Conservation (phyloP, 1,139 yeast species). For the Suhomyces coccinellae region DNA sequence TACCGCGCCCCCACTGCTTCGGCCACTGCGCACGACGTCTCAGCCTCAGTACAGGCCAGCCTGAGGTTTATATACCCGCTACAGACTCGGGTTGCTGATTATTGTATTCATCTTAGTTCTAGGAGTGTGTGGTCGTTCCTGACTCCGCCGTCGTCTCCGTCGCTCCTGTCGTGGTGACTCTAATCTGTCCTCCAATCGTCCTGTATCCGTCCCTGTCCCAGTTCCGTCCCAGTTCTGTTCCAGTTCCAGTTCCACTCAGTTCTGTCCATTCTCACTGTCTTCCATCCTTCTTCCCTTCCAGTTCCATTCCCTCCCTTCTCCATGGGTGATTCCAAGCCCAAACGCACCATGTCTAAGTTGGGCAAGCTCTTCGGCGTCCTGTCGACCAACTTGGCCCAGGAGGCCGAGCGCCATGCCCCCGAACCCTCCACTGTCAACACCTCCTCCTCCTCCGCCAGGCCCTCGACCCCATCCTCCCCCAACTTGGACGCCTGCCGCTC, state of each 20-base stretch:
- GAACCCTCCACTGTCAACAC: not conserved
- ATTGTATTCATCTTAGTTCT: not conserved
- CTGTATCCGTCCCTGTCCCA: not conserved
- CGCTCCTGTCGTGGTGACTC: constrained; percentile 4
- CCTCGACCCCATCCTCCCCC: constrained; percentile 5
- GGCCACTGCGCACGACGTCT: constrained; percentile 1
- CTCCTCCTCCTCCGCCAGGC: not conserved
- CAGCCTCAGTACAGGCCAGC: not conserved
- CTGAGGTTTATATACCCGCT: not conserved
- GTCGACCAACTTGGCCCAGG: constrained; percentile 24
- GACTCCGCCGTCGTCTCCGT: constrained; percentile 7
- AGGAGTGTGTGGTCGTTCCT: constrained; percentile 5
- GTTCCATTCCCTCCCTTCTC: not conserved
- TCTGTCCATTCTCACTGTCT: too few relatives aligned
- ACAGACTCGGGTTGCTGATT: not conserved
- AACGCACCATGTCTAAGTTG: constrained; percentile 31
- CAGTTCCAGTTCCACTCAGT: not conserved
- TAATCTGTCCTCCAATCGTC: not conserved
- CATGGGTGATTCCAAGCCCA: constrained; percentile 34
- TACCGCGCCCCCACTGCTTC: too few relatives aligned
- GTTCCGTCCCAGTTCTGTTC: not conserved
- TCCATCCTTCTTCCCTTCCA: not conserved
- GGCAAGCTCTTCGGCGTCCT: constrained; percentile 39
- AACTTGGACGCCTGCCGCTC: constrained; percentile 15
- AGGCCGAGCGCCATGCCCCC: constrained; percentile 3